Percentiles rank a stretch among this genome's conserved stretches.
Evolutionary conservation across 108 stramenopile genomes (phyloP).

Genomic region (Mayamaea pseudoterrestris): DNA sequence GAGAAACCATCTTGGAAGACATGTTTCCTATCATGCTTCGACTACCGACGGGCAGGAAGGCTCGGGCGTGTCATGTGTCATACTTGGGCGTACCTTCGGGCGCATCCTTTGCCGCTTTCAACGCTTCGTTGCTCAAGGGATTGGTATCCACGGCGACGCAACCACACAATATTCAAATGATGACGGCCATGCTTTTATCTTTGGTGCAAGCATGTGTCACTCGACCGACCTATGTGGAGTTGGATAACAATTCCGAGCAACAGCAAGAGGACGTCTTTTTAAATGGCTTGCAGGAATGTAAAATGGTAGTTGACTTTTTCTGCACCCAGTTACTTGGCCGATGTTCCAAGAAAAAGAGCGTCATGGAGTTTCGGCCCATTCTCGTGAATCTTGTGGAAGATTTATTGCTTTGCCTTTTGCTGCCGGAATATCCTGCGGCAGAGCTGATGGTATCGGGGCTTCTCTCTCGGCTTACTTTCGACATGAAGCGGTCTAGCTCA

Average conservation of each 20-base stretch:
- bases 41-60: conserved; percentile 68
- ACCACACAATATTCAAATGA: conserved; percentile 55
- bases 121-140: neutral
- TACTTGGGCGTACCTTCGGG: conserved; percentile 16
- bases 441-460: conserved; percentile 73
- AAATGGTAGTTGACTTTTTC: conserved; percentile 42
- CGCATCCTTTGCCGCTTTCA: conserved; percentile 2
- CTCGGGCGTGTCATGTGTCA: conserved; percentile 58
- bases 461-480: conserved; percentile 31
- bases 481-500: conserved; percentile 46
- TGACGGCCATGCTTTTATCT: conserved; percentile 59
- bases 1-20: conserved; percentile 83
- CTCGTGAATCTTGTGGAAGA: conserved; percentile 82
- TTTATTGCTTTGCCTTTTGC: conserved; percentile 51
- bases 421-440: conserved; percentile 86
- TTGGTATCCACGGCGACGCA: conserved; percentile 1
- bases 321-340: conserved; percentile 45
- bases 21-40: conserved; percentile 80
- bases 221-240: conserved; percentile 11
- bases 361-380: conserved; percentile 79
- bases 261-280: conserved; percentile 4
- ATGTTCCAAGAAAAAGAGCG: conserved; percentile 71
- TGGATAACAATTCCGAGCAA: conserved; percentile 13
- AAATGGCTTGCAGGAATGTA: conserved; percentile 49
- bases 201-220: conserved; percentile 74